Evolutionary conservation across 73 alveolate species (phyloP).

Genomic region (Tetrahymena borealis): DNA sequence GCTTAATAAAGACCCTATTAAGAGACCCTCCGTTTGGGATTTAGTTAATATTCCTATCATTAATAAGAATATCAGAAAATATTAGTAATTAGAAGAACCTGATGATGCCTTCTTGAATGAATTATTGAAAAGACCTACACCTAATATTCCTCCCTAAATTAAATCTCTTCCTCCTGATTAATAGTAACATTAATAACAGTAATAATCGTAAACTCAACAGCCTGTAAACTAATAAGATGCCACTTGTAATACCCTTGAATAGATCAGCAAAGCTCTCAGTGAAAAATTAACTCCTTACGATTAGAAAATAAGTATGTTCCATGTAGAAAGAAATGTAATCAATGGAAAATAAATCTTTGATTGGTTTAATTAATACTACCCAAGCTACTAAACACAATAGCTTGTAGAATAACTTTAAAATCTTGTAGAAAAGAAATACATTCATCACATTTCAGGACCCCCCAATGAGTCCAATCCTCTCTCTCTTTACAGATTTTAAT

Average conservation of each 20-base stretch:
- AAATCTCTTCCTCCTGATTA: neutral
- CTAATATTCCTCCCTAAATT: neutral
- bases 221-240: neutral
- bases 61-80: conserved; percentile 51
- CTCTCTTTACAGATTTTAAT: neutral
- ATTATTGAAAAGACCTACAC: neutral
- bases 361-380: neutral
- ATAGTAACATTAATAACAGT: neutral
- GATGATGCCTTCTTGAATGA: conserved; percentile 53
- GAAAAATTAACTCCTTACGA: neutral
- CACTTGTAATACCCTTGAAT: neutral
- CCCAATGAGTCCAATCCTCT: neutral
- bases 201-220: conserved; percentile 17
- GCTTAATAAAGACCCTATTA: conserved; percentile 75
- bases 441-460: neutral
- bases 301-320: neutral
- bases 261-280: neutral
- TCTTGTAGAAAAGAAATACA: neutral
- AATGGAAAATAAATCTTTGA: neutral
- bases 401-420: neutral
- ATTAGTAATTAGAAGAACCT: conserved; percentile 44
- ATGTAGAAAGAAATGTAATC: neutral
- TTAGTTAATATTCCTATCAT: conserved; percentile 64
- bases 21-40: conserved; percentile 85
- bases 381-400: neutral